Base-by-base conservation (phyloP, 495 filamentous ascomycete genomes). In the Xylaria bambusicola region DNA sequence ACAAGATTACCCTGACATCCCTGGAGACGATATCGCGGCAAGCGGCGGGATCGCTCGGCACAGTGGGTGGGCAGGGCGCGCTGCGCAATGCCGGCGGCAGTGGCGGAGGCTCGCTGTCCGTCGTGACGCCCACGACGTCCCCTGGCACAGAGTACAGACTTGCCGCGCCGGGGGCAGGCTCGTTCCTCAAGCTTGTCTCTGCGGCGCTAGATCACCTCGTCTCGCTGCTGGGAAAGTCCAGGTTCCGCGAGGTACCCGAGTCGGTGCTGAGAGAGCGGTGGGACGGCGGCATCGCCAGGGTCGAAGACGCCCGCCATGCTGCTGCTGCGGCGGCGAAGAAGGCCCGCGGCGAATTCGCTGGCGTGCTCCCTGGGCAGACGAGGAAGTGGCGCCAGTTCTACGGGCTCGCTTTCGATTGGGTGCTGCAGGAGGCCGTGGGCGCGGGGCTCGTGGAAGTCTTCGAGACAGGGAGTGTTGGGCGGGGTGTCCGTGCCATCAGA, bases 301-400 rank as follows among this genome's bases (percentile, higher is more conserved):
- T 84, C 20, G 84, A 82, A 66, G 35, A 51, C 18, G 58, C 63
- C 6, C 80, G 76, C 36, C 79, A 77, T 27, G 79, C 81, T 38
- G 60, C 76, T 49, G 86, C 84, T 27, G 79, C 81, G 40, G 60
- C 76, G 49, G 86, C 84, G 8, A 90, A 89, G 68, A 81, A 81
- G 60, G 76, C 77, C 2, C 77, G 90, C 52, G 87, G 90, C 0
- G 88, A 91, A 66, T 88, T 84, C 66, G 73, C 75, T 0, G 88
- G 87, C 0, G 75, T 92, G n/a, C 59, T 92, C 20, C 89, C 89
- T 0, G 90, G 88, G 0, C 78, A 84, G 64, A 93, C 91, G 17
- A 86, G 83, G 69, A 93, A 90, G 71, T 96, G 92, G 92, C 89
- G 85, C 68, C 81, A 87, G 6, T 84, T 92, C 59, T 86, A 86